phyloP scores from a whole-genome alignment of 2,329 filamentous ascomycete genomes.

The Chrysosporium keratinophilum region DNA sequence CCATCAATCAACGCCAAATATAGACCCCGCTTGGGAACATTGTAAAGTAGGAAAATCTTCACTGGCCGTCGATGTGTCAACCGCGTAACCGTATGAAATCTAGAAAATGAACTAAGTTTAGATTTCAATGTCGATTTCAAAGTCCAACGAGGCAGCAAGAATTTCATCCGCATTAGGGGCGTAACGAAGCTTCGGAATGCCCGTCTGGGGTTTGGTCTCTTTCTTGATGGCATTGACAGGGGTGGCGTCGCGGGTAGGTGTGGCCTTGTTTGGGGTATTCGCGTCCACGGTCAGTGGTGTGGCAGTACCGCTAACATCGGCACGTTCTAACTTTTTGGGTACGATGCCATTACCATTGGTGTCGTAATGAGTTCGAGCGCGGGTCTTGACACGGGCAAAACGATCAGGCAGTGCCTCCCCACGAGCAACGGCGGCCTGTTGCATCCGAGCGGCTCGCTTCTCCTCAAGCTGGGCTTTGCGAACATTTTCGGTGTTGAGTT shows the following conservation, averaged over 20 bases:
- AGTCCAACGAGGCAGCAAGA: slow-evolving; percentile 66
- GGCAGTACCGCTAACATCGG: slow-evolving; percentile 38
- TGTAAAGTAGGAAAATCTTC: not conserved
- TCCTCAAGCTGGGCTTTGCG: slow-evolving; percentile 82
- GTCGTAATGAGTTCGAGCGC: slow-evolving; percentile 59
- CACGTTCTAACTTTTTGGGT: slow-evolving; percentile 38
- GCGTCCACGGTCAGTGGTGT: slow-evolving; percentile 43
- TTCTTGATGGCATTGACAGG: slow-evolving; percentile 18
- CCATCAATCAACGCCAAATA: slow-evolving; percentile 1
- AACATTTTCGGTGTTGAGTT: slow-evolving; percentile 77
- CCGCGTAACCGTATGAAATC: not conserved
- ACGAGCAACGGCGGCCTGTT: slow-evolving; percentile 51
- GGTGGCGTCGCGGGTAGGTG: slow-evolving; percentile 40
- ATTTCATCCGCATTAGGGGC: slow-evolving; percentile 85
- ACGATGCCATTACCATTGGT: slow-evolving; percentile 40
- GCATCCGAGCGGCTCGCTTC: slow-evolving; percentile 51
- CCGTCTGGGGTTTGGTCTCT: slow-evolving; percentile 36
- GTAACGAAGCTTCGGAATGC: slow-evolving; percentile 59
- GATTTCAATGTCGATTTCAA: slow-evolving; percentile 77
- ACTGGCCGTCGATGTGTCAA: not conserved
- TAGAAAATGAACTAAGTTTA: not conserved
- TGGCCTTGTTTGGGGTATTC: slow-evolving; percentile 47
- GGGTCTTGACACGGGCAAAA: slow-evolving; percentile 53
- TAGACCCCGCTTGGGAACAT: not conserved
- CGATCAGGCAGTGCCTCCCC: slow-evolving; percentile 49